These are phyloP conservation scores for Lenzites betulinus DNA, from an alignment of 768 basidiomycete genomes.

Conservation along the genomic window DNA sequence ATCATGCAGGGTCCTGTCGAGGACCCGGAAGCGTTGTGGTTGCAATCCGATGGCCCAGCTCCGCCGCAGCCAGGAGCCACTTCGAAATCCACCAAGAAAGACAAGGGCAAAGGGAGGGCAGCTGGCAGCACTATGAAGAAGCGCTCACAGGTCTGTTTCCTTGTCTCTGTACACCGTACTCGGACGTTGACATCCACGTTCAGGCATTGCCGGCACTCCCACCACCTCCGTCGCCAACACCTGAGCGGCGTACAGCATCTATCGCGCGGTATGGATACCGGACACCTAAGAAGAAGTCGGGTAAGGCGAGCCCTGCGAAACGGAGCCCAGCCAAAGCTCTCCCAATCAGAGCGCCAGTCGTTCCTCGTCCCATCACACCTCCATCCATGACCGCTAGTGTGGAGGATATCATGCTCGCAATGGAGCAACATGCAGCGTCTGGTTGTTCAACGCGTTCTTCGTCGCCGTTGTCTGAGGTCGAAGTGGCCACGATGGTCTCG, in stretches of 20 bases:
- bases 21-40: slow-evolving; percentile 14
- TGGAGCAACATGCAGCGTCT: slow-evolving; percentile 8
- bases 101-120: background rate
- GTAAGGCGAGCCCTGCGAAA: background rate
- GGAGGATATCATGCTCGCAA: slow-evolving; percentile 10
- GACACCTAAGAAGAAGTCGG: background rate
- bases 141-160: slow-evolving; percentile 5
- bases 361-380: background rate
- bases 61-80: background rate
- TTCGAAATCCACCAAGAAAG: background rate
- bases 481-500: slow-evolving; percentile 7
- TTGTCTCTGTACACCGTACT: background rate
- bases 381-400: slow-evolving; percentile 9
- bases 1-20: background rate
- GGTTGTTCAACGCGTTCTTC: background rate
- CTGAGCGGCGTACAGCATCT: background rate
- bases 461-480: slow-evolving; percentile 3
- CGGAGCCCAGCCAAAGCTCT: background rate
- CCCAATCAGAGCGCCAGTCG: background rate
- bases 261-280: background rate
- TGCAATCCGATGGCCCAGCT: slow-evolving; percentile 1
- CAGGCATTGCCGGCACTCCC: slow-evolving; percentile 8
- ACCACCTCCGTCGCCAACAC: slow-evolving; percentile 12
- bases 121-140: slow-evolving; percentile 4
- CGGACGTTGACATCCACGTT: background rate